These are phyloP conservation scores for Rhodomyrtus tomentosa DNA, from an alignment of 345 rosid species.

Conservation along the genomic window DNA sequence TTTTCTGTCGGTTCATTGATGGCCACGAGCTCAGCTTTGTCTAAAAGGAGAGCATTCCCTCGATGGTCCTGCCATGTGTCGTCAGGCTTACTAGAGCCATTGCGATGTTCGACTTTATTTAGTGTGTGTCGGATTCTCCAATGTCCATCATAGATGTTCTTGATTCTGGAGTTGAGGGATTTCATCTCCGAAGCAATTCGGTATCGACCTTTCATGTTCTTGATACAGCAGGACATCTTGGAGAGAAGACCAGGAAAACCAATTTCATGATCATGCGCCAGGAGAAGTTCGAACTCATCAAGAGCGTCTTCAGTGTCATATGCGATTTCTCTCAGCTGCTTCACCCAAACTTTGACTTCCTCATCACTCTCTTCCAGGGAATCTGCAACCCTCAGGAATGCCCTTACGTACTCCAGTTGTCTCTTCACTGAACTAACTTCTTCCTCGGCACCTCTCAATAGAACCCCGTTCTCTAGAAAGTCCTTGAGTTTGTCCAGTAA, in stretches of 20 bases:
- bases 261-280: neutral
- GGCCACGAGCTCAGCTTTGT: conserved; percentile 22
- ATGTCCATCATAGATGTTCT: neutral
- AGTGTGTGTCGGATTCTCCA: neutral
- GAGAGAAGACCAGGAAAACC: neutral
- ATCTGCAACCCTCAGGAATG: conserved; percentile 17
- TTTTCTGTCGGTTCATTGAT: conserved; percentile 12
- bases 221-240: conserved; percentile 7
- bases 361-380: conserved; percentile 7
- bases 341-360: conserved; percentile 17
- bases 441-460: accelerated
- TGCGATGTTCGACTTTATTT: neutral
- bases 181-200: conserved; percentile 8
- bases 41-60: conserved; percentile 21
- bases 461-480: neutral
- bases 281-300: conserved; percentile 15
- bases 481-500: neutral
- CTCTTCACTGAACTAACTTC: neutral
- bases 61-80: conserved; percentile 7
- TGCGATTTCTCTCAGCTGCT: conserved; percentile 20
- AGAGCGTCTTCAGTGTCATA: conserved; percentile 18
- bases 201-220: conserved; percentile 12
- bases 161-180: conserved; percentile 6
- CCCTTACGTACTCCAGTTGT: conserved; percentile 9
- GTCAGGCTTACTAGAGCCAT: neutral